Evolutionary conservation across 192 early-diverging fungal species (phyloP).

Genomic region (Podila horticola): DNA sequence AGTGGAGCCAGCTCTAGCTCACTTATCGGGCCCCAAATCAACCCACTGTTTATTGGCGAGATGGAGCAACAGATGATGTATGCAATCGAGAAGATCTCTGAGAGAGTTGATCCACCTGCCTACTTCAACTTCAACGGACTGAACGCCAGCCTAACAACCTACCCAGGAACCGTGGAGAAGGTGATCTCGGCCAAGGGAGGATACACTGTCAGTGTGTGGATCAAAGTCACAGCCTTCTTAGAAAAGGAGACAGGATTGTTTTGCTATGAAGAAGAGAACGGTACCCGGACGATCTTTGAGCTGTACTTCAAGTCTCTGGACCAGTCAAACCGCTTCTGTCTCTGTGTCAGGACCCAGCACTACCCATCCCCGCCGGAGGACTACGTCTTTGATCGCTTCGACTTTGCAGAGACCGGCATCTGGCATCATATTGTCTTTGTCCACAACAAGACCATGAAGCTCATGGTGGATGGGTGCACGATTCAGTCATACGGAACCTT

Average conservation of each 20-base stretch:
- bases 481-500: slow-evolving; percentile 55
- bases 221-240: slow-evolving; percentile 52
- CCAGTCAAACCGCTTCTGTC: slow-evolving; percentile 51
- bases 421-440: slow-evolving; percentile 58
- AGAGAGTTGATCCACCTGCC: slow-evolving; percentile 53
- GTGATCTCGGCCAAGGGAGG: slow-evolving; percentile 44
- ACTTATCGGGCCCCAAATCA: slow-evolving; percentile 20
- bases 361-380: slow-evolving; percentile 51
- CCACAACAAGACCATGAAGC: slow-evolving; percentile 50
- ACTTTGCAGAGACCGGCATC: slow-evolving; percentile 51
- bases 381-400: slow-evolving; percentile 55
- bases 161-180: slow-evolving; percentile 45
- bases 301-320: slow-evolving; percentile 55
- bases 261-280: slow-evolving; percentile 53
- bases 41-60: slow-evolving; percentile 53
- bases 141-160: slow-evolving; percentile 42
- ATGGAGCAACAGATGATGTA: slow-evolving; percentile 59
- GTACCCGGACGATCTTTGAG: slow-evolving; percentile 52
- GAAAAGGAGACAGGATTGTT: slow-evolving; percentile 54
- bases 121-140: slow-evolving; percentile 57
- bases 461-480: slow-evolving; percentile 54
- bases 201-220: slow-evolving; percentile 56
- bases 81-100: slow-evolving; percentile 54
- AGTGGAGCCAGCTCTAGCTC: not conserved
- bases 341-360: slow-evolving; percentile 54